phyloP scores from a whole-genome alignment of 2,329 filamentous ascomycete genomes.

The Apiospora pterosperma region DNA sequence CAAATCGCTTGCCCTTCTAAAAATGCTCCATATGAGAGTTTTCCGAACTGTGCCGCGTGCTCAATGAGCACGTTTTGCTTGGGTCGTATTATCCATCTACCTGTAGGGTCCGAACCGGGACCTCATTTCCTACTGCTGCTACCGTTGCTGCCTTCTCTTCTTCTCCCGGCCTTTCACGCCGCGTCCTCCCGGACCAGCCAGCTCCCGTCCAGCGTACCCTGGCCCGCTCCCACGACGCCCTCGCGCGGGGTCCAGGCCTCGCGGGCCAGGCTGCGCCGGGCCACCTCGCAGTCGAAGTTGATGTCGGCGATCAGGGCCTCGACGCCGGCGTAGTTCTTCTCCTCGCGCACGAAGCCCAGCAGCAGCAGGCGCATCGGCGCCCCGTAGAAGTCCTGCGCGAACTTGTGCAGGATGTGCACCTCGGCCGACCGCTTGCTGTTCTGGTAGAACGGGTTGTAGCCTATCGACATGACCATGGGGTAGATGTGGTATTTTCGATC shows the following conservation, averaged over 20 bases:
- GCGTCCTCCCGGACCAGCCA: constrained; percentile 24
- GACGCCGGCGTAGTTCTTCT: constrained; percentile 81
- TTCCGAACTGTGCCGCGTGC: too few relatives aligned
- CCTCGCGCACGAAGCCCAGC: constrained; percentile 82
- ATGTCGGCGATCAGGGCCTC: constrained; percentile 89
- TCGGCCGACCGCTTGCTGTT: constrained; percentile 84
- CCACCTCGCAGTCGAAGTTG: constrained; percentile 80
- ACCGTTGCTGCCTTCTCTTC: not conserved
- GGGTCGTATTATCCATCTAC: too few relatives aligned
- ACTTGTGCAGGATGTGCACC: constrained; percentile 81
- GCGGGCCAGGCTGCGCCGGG: constrained; percentile 67
- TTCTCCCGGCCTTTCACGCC: not conserved
- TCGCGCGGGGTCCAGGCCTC: constrained; percentile 52
- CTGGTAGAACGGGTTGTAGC: constrained; percentile 97
- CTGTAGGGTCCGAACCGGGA: too few relatives aligned
- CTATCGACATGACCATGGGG: constrained; percentile 91
- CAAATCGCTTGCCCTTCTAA: too few relatives aligned
- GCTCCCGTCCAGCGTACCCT: constrained; percentile 23
- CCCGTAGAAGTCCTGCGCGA: constrained; percentile 81
- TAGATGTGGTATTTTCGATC: constrained; percentile 47
- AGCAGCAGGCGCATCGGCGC: constrained; percentile 75
- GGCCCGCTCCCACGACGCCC: constrained; percentile 19
- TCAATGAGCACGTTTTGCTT: too few relatives aligned
- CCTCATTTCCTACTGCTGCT: not conserved
- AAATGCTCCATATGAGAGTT: too few relatives aligned